Conservation (phyloP, 495 filamentous ascomycete genomes). For the Penicillium tannophilum region DNA sequence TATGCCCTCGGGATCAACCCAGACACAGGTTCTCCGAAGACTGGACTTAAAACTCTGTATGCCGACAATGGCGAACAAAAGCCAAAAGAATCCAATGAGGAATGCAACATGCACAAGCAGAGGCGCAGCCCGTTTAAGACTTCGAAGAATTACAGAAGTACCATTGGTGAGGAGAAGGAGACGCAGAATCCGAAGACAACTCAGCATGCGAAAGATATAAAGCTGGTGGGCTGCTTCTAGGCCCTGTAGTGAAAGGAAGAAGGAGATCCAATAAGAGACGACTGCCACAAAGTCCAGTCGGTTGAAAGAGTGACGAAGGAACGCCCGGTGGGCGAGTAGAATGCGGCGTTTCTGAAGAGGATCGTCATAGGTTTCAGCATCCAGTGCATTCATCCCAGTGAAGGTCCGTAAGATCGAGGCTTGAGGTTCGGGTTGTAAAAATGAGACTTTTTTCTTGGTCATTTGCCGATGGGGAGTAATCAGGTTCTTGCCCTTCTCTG, state of each 20-base stretch:
- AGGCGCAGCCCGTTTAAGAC: constrained; percentile 92
- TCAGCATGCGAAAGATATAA: constrained; percentile 71
- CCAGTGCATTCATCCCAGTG: constrained; percentile 66
- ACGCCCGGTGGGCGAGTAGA: constrained; percentile 86
- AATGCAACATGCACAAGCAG: constrained; percentile 94
- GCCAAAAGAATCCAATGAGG: constrained; percentile 97
- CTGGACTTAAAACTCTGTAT: constrained; percentile 98
- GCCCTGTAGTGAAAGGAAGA: constrained; percentile 66
- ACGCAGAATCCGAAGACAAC: constrained; percentile 70
- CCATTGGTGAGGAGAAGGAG: constrained; percentile 88
- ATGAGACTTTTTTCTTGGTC: constrained; percentile 49
- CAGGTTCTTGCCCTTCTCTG: constrained; percentile 71
- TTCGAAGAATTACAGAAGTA: constrained; percentile 87
- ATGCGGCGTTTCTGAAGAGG: constrained; percentile 79
- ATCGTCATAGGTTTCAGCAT: constrained; percentile 56
- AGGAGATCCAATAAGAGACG: constrained; percentile 93
- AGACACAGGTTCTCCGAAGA: constrained; percentile 82
- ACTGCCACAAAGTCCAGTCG: constrained; percentile 94
- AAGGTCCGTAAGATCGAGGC: constrained; percentile 81
- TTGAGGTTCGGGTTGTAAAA: constrained; percentile 47
- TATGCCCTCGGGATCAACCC: constrained; percentile 61
- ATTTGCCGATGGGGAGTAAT: constrained; percentile 81
- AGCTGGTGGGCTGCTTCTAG: constrained; percentile 69
- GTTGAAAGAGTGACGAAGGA: constrained; percentile 93
- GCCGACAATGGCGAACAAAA: constrained; percentile 94